Evolutionary conservation across 2,329 filamentous ascomycete genomes (phyloP).

Genomic region (Amylocarpus encephaloides): DNA sequence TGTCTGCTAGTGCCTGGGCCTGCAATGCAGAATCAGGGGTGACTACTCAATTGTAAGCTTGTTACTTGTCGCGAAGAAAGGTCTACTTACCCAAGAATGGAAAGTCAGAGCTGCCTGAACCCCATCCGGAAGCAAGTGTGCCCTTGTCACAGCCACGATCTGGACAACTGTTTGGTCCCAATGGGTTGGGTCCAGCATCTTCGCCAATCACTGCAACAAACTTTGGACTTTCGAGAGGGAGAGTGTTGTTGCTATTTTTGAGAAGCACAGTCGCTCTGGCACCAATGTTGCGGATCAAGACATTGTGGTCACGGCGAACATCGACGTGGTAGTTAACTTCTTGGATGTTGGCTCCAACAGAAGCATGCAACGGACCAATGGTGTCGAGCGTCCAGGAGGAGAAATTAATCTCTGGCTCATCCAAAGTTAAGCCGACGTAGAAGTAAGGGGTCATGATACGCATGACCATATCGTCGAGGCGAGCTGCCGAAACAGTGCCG

Average conservation of each 20-base stretch:
- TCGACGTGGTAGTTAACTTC: constrained; percentile 77
- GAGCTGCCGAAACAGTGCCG: constrained; percentile 79
- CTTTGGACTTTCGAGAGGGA: constrained; percentile 74
- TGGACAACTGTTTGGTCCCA: constrained; percentile 66
- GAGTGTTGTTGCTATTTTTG: constrained; percentile 67
- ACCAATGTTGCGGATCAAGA: constrained; percentile 68
- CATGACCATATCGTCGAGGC: constrained; percentile 86
- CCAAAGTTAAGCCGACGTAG: constrained; percentile 54
- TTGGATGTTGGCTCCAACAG: constrained; percentile 53
- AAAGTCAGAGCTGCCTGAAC: constrained; percentile 66
- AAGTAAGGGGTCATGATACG: constrained; percentile 70
- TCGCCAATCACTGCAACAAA: constrained; percentile 74
- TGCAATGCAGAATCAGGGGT: constrained; percentile 70
- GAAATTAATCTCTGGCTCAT: constrained; percentile 61
- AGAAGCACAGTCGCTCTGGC: constrained; percentile 80
- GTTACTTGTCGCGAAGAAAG: neutral
- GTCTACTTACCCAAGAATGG: constrained; percentile 51
- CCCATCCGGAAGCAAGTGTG: constrained; percentile 72
- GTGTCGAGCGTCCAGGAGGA: constrained; percentile 80
- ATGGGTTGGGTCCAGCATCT: constrained; percentile 68
- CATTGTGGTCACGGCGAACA: constrained; percentile 69
- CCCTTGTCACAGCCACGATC: constrained; percentile 58
- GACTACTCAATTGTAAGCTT: constrained; percentile 32
- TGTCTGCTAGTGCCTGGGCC: constrained; percentile 54
- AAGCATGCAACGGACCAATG: constrained; percentile 60